Evolutionary conservation across 2,329 filamentous ascomycete species (phyloP).

Genomic region (Lasiodiplodia theobromae): DNA sequence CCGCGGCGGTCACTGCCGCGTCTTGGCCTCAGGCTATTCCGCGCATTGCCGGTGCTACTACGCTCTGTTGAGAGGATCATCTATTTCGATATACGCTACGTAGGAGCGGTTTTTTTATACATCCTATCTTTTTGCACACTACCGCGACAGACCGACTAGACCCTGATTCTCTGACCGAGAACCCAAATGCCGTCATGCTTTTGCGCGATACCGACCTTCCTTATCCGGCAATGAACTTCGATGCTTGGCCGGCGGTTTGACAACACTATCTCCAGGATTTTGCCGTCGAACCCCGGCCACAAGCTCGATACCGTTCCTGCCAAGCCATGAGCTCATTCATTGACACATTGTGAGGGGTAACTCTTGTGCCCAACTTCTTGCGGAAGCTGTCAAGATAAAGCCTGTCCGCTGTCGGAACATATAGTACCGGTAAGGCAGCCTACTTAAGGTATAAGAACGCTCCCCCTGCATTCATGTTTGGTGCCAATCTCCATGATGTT

Average conservation of each 20-base stretch:
- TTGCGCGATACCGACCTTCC: slow-evolving; percentile 37
- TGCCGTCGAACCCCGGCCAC: slow-evolving; percentile 4
- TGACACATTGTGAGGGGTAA: slow-evolving; percentile 21
- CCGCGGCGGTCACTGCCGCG: background rate
- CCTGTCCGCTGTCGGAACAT: slow-evolving; percentile 30
- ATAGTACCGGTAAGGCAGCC: slow-evolving; percentile 23
- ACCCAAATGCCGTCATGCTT: background rate
- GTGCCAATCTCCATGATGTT: background rate
- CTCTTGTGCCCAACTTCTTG: slow-evolving; percentile 8
- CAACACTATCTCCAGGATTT: slow-evolving; percentile 15
- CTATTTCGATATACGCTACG: background rate
- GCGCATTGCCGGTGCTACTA: background rate
- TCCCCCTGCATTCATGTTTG: background rate
- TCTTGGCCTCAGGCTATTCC: slow-evolving; percentile 1
- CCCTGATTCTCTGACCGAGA: background rate
- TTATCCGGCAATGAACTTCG: slow-evolving; percentile 37
- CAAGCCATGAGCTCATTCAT: slow-evolving; percentile 21
- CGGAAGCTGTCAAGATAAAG: slow-evolving; percentile 31
- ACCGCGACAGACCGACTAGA: background rate
- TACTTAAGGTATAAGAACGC: background rate
- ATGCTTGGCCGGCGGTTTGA: slow-evolving; percentile 15
- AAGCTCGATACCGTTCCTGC: slow-evolving; percentile 15
- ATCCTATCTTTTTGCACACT: background rate
- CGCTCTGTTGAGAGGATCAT: background rate
- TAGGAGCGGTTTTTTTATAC: background rate